phyloP scores from a whole-genome alignment of 306 rosid species.

The Arachis hypogaea region DNA sequence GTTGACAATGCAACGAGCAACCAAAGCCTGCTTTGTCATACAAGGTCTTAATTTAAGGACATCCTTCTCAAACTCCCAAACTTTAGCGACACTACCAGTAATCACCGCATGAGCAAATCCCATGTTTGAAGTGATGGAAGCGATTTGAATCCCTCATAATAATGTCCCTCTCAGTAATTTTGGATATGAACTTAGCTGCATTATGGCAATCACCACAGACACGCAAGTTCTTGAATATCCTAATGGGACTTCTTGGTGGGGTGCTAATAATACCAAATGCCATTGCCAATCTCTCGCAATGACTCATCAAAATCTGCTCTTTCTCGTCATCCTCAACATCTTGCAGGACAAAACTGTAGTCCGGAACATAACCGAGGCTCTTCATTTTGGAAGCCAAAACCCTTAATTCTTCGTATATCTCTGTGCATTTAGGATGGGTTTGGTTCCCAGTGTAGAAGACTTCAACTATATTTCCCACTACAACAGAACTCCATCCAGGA shows the following conservation, averaged over 20 bases:
- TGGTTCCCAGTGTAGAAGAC: constrained; percentile 58
- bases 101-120: constrained; percentile 50
- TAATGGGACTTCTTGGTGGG: constrained; percentile 46
- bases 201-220: constrained; percentile 54
- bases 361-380: constrained; percentile 58
- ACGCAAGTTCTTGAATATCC: constrained; percentile 49
- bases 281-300: constrained; percentile 56
- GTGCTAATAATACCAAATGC: constrained; percentile 56
- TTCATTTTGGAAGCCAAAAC: constrained; percentile 48
- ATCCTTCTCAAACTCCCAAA: constrained; percentile 23
- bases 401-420: constrained; percentile 47
- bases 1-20: too few relatives aligned
- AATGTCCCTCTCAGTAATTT: constrained; percentile 47
- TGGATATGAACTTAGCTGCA: constrained; percentile 44
- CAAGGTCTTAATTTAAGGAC: constrained; percentile 6
- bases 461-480: constrained; percentile 47
- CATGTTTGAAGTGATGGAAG: constrained; percentile 49
- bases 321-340: constrained; percentile 59
- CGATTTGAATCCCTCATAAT: constrained; percentile 49
- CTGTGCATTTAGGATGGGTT: constrained; percentile 47
- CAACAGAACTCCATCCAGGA: constrained; percentile 56
- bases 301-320: constrained; percentile 54
- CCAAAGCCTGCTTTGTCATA: background rate
- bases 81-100: constrained; percentile 33
- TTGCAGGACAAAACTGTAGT: constrained; percentile 53